A percentile compares a stretch with the other conserved stretches of the same genome.
phyloP scores from a whole-genome alignment of 306 rosid genomes.

The Carpinus viminea region DNA sequence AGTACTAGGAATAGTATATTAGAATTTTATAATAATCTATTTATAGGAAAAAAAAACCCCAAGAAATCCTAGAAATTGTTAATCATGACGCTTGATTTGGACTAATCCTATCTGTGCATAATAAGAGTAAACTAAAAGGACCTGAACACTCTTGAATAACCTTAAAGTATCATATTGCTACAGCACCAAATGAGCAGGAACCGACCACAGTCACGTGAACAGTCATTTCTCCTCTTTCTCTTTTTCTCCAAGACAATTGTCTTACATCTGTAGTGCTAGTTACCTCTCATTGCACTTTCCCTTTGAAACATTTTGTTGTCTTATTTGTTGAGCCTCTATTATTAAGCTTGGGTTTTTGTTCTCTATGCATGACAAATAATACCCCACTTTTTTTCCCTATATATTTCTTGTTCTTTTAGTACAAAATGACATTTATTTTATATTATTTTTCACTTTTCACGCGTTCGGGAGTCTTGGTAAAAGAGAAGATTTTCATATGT shows the following conservation, averaged over 20 bases:
- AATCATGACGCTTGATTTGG: no score
- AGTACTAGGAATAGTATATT: background rate
- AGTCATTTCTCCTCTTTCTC: background rate
- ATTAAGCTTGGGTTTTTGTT: background rate
- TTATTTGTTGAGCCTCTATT: background rate
- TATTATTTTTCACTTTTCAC: no score
- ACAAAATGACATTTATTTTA: no score
- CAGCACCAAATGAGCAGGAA: background rate
- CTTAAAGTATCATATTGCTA: background rate
- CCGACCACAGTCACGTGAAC: background rate
- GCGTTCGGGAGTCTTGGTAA: no score
- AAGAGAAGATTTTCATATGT: no score
- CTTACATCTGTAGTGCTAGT: background rate
- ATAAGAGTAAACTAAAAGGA: background rate
- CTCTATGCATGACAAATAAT: background rate
- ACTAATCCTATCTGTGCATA: no score
- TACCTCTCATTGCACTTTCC: background rate
- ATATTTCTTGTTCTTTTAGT: no score
- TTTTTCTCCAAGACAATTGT: background rate
- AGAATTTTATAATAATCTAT: background rate
- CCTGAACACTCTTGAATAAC: background rate
- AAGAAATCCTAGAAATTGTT: no score
- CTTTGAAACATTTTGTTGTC: background rate
- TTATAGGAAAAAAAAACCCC: background rate
- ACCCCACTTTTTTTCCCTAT: no score